Percentiles rank a stretch among this genome's conserved stretches.
phyloP scores from a whole-genome alignment of 805 yeast genomes.

The Sungouiella thailandica region DNA sequence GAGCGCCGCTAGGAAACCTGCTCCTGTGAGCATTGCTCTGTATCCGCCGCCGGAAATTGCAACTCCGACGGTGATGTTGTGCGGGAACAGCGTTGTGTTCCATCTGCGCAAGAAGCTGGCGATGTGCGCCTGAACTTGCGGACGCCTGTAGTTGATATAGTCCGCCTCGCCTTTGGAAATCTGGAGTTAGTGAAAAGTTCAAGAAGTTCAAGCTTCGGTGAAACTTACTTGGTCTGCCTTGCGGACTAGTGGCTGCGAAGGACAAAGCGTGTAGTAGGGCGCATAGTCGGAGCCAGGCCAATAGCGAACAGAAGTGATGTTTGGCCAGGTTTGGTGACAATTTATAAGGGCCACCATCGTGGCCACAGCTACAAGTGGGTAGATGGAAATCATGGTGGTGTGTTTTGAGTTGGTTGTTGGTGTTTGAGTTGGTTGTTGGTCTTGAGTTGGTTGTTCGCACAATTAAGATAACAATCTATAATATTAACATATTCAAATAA shows the following conservation, averaged over 20 bases:
- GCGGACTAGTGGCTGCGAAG: not conserved
- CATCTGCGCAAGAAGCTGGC: not conserved
- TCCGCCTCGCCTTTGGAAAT: not conserved
- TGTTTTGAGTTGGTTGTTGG: too few species aligned
- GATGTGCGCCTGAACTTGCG: not conserved
- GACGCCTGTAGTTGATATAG: not conserved
- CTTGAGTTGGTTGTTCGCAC: too few species aligned
- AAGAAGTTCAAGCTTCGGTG: not conserved
- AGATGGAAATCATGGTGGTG: too few species aligned
- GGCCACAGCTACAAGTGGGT: too few species aligned
- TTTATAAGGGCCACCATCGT: too few species aligned
- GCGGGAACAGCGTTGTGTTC: not conserved
- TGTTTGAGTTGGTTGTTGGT: too few species aligned
- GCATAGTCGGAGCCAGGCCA: constrained; percentile 6
- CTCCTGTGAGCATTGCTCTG: constrained; percentile 56
- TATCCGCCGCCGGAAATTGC: constrained; percentile 51
- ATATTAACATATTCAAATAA: constrained; percentile 16
- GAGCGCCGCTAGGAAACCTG: constrained; percentile 49
- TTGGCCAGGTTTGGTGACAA: too few species aligned
- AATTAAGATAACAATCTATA: constrained; percentile 14
- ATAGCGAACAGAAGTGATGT: too few species aligned
- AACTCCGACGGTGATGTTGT: constrained; percentile 27
- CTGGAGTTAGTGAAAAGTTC: too few species aligned
- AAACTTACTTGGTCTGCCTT: constrained; percentile 15
- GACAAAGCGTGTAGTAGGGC: constrained; percentile 10